Base-by-base conservation (phyloP, 1,284 basidiomycete species). In the Apiotrichum veenhuisii region DNA sequence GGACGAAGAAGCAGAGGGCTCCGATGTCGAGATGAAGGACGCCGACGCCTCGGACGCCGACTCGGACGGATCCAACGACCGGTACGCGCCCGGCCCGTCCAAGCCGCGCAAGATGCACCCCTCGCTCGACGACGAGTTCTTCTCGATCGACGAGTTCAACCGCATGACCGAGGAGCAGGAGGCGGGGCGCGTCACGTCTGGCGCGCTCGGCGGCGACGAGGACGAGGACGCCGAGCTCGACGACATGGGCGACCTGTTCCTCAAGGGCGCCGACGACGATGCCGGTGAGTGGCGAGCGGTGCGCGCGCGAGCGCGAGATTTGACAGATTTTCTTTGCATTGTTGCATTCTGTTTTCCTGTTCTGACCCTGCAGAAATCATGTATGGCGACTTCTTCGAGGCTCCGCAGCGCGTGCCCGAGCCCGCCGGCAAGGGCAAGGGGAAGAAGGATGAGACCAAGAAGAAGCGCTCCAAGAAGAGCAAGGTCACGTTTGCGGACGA, bases 101-200 rank as follows among this genome's bases (percentile, higher is more conserved):
- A 54, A 69, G 41, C 51, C 58, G 12, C 55, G 53, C 36, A 49
- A 49, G 37, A 12, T 40, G 34, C 81, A 85, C 62, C 81, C 85
- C 8, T 83, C 83, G 47, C 83, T 98, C n/a, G 88, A 98, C 75
- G 95, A 98, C 73, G 85, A 83, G 26, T 98, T 98, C 80, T 98
- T 98, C 77, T 85, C 89, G 55, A 84, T 98, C 54, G 85, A 86
- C 54, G 82, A 85, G 23, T 98, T 98, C 80, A 96, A 98, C 72
- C 83, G 86, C 5, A 85, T 92, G 75, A 88, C 88, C 2, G 88
- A 90, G 73, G 85, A 84, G 64, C 83, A 86, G 9, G 92, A 96
- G 76, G 85, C 86, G 17, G 82, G 80, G 57, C 80, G 79, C 14
- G 79, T 83, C 15, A 85, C 87, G 7, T 79, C 79, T 64, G 87